These are phyloP conservation scores for Penicillium malachiteum DNA, from an alignment of 495 filamentous ascomycete species.

Conservation along the genomic window DNA sequence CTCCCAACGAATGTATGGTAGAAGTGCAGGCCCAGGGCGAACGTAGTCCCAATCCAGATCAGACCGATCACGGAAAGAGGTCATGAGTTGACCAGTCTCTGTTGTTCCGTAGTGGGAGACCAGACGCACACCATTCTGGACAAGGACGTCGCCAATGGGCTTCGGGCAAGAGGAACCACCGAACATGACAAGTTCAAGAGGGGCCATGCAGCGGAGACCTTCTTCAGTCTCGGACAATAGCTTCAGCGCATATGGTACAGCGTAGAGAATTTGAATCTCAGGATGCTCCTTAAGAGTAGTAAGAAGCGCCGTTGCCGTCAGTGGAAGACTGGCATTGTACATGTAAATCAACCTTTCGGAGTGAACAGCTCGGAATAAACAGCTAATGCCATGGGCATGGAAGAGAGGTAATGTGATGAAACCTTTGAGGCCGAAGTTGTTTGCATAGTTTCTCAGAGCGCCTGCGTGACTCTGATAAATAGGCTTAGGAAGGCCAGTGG, in stretches of 20 bases:
- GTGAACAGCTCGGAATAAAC: conserved; percentile 47
- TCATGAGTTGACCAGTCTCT: conserved; percentile 54
- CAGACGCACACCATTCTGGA: conserved; percentile 50
- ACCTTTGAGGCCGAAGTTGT: conserved; percentile 37
- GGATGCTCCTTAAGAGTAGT: conserved; percentile 35
- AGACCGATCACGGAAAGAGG: conserved; percentile 36
- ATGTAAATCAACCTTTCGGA: conserved; percentile 40
- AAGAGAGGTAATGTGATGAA: conserved; percentile 55
- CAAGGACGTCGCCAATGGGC: conserved; percentile 49
- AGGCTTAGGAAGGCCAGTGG: conserved; percentile 40
- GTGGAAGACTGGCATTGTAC: conserved; percentile 44
- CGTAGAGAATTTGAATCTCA: conserved; percentile 41
- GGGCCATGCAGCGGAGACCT: conserved; percentile 36
- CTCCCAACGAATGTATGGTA: conserved; percentile 49
- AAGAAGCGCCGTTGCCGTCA: conserved; percentile 40
- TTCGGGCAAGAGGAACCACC: conserved; percentile 49
- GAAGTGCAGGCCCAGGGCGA: conserved; percentile 30
- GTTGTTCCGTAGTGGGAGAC: conserved; percentile 49
- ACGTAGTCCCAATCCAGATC: conserved; percentile 66
- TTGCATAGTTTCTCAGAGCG: conserved; percentile 39
- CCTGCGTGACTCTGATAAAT: conserved; percentile 43
- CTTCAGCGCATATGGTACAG: conserved; percentile 50
- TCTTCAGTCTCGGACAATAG: conserved; percentile 43
- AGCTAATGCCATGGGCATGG: conserved; percentile 51
- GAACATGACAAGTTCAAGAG: conserved; percentile 46